Conservation (phyloP, 2,329 filamentous ascomycete species). For the Alternaria atra region DNA sequence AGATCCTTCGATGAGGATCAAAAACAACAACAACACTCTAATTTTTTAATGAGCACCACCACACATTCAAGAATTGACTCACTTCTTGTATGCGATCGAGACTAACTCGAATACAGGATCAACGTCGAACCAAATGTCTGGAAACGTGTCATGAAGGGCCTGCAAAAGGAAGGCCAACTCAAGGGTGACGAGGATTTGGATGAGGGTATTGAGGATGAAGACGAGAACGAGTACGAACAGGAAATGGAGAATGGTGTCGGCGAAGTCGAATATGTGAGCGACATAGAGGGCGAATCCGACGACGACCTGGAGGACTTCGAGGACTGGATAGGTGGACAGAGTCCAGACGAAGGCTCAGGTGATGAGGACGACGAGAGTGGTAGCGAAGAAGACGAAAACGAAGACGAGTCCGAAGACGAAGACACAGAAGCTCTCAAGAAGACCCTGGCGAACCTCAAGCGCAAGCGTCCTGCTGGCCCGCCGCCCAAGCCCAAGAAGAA, state of each 20-base stretch:
- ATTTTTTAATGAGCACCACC: constrained; percentile 17
- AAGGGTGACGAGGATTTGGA: constrained; percentile 87
- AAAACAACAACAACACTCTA: constrained; percentile 21
- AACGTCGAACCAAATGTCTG: constrained; percentile 96
- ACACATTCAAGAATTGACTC: background rate
- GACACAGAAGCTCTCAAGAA: constrained; percentile 65
- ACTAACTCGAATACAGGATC: constrained; percentile 51
- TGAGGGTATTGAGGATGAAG: constrained; percentile 82
- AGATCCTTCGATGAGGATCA: constrained; percentile 17
- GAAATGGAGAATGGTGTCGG: constrained; percentile 73
- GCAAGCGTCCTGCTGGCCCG: constrained; percentile 63
- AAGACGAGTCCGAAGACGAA: constrained; percentile 65
- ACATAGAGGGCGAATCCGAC: constrained; percentile 77
- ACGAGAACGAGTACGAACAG: constrained; percentile 72
- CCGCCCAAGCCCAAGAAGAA: constrained; percentile 68
- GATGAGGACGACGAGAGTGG: constrained; percentile 67
- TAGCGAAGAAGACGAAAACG: constrained; percentile 64
- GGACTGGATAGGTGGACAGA: constrained; percentile 87
- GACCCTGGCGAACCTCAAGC: constrained; percentile 62
- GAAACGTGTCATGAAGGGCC: constrained; percentile 92
- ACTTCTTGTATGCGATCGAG: background rate
- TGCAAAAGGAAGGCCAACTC: constrained; percentile 88
- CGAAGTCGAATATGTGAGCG: constrained; percentile 91
- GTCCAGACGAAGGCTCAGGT: constrained; percentile 62
- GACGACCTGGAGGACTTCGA: constrained; percentile 78